Evolutionary conservation across 495 filamentous ascomycete species (phyloP).

Genomic region (Friedmanniomyces endolithicus): DNA sequence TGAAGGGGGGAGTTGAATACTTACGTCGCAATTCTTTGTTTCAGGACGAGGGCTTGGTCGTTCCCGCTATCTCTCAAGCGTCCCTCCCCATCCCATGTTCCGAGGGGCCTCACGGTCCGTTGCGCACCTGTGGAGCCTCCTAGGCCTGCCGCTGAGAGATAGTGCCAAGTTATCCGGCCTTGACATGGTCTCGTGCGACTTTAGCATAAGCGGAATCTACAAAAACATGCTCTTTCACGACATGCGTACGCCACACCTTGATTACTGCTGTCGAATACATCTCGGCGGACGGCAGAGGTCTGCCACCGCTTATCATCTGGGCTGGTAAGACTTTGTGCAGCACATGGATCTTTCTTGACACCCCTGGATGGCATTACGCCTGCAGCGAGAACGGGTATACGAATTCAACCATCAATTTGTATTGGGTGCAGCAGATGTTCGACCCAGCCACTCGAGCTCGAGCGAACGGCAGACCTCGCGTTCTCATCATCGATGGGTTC

Average conservation of each 20-base stretch:
- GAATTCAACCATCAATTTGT: background rate
- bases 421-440: conserved; percentile 4
- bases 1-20: too few species aligned
- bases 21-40: too few species aligned
- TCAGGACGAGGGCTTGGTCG: too few species aligned
- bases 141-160: too few species aligned
- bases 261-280: conserved; percentile 6
- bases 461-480: conserved; percentile 3
- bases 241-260: conserved; percentile 2
- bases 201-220: too few species aligned
- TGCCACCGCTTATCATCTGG: conserved; percentile 5
- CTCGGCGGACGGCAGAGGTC: conserved; percentile 3
- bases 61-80: too few species aligned
- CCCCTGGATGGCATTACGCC: conserved; percentile 2
- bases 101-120: too few species aligned
- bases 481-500: conserved; percentile 8
- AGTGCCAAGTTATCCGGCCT: too few species aligned
- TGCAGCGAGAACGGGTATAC: conserved; percentile 4
- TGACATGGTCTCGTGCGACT: too few species aligned
- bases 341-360: conserved; percentile 2
- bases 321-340: background rate
- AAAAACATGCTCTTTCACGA: too few species aligned
- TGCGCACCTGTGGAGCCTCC: too few species aligned
- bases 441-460: background rate
- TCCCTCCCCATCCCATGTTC: too few species aligned